Percentiles rank a stretch among this genome's conserved stretches.
Conservation (phyloP, 2,329 filamentous ascomycete genomes). For the Scytalidium sp. region DNA sequence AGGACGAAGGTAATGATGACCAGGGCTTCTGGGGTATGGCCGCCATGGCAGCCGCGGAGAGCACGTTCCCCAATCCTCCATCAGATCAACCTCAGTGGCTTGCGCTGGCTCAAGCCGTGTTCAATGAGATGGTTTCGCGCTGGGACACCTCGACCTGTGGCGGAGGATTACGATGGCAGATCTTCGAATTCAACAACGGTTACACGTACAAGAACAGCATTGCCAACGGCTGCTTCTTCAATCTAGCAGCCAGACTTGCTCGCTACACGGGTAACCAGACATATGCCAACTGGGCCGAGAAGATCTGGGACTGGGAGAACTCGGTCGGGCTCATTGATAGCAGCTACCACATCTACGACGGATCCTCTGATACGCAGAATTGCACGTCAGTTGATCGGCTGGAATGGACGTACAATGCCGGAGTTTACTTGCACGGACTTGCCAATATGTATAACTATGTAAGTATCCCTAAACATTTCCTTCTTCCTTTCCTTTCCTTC, state of each 20-base stretch:
- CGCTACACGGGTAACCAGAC: conserved; percentile 66
- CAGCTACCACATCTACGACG: conserved; percentile 62
- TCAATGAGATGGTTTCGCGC: conserved; percentile 61
- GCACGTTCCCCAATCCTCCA: conserved; percentile 58
- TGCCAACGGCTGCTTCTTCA: conserved; percentile 62
- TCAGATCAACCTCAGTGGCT: conserved; percentile 55
- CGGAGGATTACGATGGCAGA: conserved; percentile 76
- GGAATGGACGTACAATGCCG: conserved; percentile 68
- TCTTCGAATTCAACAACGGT: conserved; percentile 69
- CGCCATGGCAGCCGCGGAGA: conserved; percentile 65
- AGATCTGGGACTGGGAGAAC: conserved; percentile 60
- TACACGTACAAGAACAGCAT: conserved; percentile 72
- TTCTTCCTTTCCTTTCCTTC: not conserved
- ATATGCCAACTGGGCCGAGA: conserved; percentile 60
- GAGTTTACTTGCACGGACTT: conserved; percentile 57
- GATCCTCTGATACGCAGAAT: conserved; percentile 52
- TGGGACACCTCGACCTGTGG: conserved; percentile 64
- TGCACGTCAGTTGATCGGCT: conserved; percentile 59
- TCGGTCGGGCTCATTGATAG: conserved; percentile 56
- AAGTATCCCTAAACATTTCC: conserved; percentile 24
- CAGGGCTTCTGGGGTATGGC: conserved; percentile 70
- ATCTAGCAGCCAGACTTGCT: conserved; percentile 65
- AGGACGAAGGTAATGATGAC: conserved; percentile 65
- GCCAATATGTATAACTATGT: conserved; percentile 69
- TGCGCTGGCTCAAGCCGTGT: conserved; percentile 67